Conservation (phyloP, 352 stramenopile species). For the Pythium monospermum region DNA sequence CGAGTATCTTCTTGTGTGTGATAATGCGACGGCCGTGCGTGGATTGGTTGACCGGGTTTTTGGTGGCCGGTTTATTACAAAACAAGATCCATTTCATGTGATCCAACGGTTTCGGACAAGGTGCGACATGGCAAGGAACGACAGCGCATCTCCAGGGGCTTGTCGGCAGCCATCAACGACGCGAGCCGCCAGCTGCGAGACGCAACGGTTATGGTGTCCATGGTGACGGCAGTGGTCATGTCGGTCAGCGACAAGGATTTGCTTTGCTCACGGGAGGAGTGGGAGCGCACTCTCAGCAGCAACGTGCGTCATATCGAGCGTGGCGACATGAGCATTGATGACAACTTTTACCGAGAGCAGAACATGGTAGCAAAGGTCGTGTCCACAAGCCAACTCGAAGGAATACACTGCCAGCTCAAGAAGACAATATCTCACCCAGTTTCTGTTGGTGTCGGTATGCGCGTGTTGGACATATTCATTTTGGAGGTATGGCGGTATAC, state of each 20-base stretch:
- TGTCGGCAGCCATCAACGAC: neutral
- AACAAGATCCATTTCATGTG: conserved; percentile 4
- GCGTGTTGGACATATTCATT: conserved; percentile 5
- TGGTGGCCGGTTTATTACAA: neutral
- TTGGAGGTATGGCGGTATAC: neutral
- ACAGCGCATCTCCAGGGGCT: neutral
- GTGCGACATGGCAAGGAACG: neutral
- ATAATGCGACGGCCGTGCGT: neutral
- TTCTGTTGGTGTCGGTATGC: conserved; percentile 1
- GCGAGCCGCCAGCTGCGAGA: neutral
- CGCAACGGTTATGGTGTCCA: neutral
- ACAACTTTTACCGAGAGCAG: conserved; percentile 4
- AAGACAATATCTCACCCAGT: conserved; percentile 1
- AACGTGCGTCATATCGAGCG: conserved; percentile 4
- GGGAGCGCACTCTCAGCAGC: neutral
- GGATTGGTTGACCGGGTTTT: neutral
- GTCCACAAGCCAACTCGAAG: conserved; percentile 5
- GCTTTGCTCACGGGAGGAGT: neutral
- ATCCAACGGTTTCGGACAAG: conserved; percentile 6
- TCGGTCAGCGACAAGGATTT: no score
- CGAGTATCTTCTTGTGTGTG: neutral
- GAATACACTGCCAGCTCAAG: conserved; percentile 3
- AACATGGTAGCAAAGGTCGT: neutral
- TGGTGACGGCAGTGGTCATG: no score
- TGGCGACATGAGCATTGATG: neutral